A percentile compares a stretch with the other conserved stretches of the same genome.
phyloP scores from a whole-genome alignment of 345 rosid genomes.

The Eucalyptus caleyi region DNA sequence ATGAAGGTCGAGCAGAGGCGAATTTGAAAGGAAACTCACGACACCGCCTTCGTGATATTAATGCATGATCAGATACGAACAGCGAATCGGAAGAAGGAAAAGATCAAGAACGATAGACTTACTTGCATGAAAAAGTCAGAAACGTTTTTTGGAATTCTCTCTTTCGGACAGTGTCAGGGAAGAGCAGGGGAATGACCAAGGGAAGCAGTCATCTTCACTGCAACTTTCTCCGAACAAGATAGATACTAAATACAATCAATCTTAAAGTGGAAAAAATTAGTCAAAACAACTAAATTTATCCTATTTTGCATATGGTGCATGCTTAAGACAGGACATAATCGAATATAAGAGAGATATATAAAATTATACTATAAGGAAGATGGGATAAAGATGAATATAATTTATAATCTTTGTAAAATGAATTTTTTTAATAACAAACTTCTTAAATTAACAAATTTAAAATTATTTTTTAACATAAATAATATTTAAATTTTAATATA shows the following conservation, averaged over 20 bases:
- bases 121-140: neutral
- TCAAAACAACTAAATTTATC: no score
- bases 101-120: neutral
- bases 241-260: no score
- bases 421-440: no score
- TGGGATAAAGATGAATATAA: rapidly evolving
- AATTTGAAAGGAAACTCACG: neutral
- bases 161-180: neutral
- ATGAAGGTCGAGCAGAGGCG: neutral
- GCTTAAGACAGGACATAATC: no score
- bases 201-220: neutral
- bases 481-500: no score
- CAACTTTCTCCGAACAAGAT: neutral
- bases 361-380: rapidly evolving
- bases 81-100: neutral
- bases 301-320: no score
- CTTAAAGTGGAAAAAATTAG: no score
- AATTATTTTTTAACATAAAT: no score
- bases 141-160: no score
- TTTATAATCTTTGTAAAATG: no score
- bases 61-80: neutral
- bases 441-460: no score
- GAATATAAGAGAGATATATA: no score
- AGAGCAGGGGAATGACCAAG: neutral
- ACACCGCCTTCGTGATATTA: neutral